Evolutionary conservation across 257 asterid species (phyloP).

Genomic region (Linaria vulgaris): DNA sequence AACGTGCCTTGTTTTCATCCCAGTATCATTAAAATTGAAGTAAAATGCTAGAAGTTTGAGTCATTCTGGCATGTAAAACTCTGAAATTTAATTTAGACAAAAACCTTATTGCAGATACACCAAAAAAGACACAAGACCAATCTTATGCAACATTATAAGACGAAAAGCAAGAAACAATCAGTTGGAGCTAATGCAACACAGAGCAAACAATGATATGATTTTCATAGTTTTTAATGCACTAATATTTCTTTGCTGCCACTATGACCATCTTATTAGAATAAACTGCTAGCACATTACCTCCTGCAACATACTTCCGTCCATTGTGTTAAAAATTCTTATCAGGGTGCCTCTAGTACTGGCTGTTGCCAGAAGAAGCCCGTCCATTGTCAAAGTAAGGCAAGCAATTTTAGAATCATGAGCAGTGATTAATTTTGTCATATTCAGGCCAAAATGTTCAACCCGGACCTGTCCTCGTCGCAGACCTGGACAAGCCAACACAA

Average conservation of each 20-base stretch:
- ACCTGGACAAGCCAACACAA: conserved; percentile 87
- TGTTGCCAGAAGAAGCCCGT: conserved; percentile 94
- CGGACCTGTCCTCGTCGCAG: conserved; percentile 83
- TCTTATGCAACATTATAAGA: neutral
- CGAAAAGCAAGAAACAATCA: conserved; percentile 6
- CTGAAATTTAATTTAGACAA: conserved; percentile 3
- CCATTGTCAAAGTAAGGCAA: conserved; percentile 79
- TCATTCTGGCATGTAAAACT: conserved; percentile 15
- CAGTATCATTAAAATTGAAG: too few species aligned
- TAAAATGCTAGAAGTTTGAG: conserved; percentile 1
- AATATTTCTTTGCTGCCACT: neutral
- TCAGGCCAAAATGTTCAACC: conserved; percentile 89
- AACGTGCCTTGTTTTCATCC: too few species aligned
- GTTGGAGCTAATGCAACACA: neutral
- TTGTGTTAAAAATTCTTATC: conserved; percentile 89
- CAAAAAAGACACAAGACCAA: conserved; percentile 17
- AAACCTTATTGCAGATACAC: neutral
- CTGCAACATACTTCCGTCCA: conserved; percentile 91
- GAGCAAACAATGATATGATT: too few species aligned
- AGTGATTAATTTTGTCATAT: conserved; percentile 64
- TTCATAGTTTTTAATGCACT: conserved; percentile 1
- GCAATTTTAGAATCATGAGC: conserved; percentile 89
- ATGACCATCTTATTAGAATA: neutral
- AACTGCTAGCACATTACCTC: conserved; percentile 55
- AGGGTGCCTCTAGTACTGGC: conserved; percentile 88